Evolutionary conservation across 2,329 filamentous ascomycete species (phyloP), one percentile per base, ranked within the genome.

Genomic region (Aureobasidium mangrovei): DNA sequence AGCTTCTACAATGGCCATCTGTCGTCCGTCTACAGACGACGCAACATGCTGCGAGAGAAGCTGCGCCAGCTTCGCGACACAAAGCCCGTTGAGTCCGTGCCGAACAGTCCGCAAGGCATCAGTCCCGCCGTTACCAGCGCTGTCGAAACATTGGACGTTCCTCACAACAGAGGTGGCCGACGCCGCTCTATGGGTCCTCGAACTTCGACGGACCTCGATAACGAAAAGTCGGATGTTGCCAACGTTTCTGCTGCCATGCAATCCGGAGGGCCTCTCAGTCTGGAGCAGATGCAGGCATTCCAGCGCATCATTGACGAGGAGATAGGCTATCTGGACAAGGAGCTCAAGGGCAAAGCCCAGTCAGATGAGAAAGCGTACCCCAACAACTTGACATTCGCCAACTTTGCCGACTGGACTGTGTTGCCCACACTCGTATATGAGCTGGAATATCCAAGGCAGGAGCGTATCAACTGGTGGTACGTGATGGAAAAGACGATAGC

Each of bases 371-470:
- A 77, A 70, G 57, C 76, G 67, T 91, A 91, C 63, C 86, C 86
- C 0, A 73, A 78, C 46, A 91, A 90, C 63, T 72, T 91, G 36
- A 86, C 79, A 0, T 60, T 82, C 8, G 57, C 63, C 46, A 66
- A 66, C 28, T 83, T 86, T 60, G 80, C 82, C 63, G 84, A 88
- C 64, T 91, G 85, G 75, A 83, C 86, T 47, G 78, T 83, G 41
- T 74, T 91, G 7, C 87, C 87, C 3, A 91, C 86, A 0, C 72
- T 90, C 4, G 84, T 90, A 10, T 91, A 91, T 66, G 87, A 91
- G 65, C 77, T 87, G 42, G 83, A 87, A 62, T 91, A 91, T 62
- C 86, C 87, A 2, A 78, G 85, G n/a, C 77, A 79, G 41, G 79
- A 86, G 18, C 73, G 68, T 4, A 85, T 88, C 59, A 82, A 86